Evolutionary conservation across 192 early-diverging fungal species (phyloP).

Genomic region (Backusella westeae): DNA sequence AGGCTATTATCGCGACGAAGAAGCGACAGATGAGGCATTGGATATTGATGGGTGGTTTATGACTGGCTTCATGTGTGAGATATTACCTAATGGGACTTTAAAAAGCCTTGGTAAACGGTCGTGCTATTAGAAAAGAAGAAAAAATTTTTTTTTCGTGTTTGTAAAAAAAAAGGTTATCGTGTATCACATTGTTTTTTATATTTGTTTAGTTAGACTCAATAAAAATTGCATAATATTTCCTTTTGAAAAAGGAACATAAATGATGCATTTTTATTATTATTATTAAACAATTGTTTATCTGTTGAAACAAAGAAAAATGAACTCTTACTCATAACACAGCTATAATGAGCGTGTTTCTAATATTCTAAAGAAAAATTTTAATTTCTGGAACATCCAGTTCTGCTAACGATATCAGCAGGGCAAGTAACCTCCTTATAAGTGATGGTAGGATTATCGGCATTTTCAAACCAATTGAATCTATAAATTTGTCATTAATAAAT

Average conservation of each 20-base stretch:
- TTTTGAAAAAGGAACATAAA: background rate
- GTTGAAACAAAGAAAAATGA: background rate
- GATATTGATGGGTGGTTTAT: slow-evolving; percentile 83
- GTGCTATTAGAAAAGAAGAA: slow-evolving; percentile 57
- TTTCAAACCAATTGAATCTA: slow-evolving; percentile 22
- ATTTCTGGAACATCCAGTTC: slow-evolving; percentile 15
- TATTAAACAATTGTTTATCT: too few species aligned
- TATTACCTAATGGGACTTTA: slow-evolving; percentile 34
- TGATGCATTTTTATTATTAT: too few species aligned
- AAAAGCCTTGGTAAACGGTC: slow-evolving; percentile 25
- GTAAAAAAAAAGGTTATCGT: background rate
- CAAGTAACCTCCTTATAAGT: slow-evolving; percentile 20
- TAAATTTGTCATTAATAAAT: background rate
- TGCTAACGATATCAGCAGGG: slow-evolving; percentile 16
- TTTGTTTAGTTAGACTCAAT: too few species aligned
- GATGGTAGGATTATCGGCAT: slow-evolving; percentile 19
- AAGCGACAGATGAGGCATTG: slow-evolving; percentile 68
- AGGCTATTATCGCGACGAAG: slow-evolving; percentile 76
- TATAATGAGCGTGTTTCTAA: background rate
- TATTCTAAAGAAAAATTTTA: slow-evolving; percentile 5
- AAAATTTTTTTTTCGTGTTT: background rate
- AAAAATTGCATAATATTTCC: too few species aligned
- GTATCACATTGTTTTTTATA: too few species aligned
- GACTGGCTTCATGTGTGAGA: slow-evolving; percentile 75
- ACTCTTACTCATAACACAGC: background rate